Evolutionary conservation across 1,284 basidiomycete genomes (phyloP).

Genomic region (Heterobasidion annosum): DNA sequence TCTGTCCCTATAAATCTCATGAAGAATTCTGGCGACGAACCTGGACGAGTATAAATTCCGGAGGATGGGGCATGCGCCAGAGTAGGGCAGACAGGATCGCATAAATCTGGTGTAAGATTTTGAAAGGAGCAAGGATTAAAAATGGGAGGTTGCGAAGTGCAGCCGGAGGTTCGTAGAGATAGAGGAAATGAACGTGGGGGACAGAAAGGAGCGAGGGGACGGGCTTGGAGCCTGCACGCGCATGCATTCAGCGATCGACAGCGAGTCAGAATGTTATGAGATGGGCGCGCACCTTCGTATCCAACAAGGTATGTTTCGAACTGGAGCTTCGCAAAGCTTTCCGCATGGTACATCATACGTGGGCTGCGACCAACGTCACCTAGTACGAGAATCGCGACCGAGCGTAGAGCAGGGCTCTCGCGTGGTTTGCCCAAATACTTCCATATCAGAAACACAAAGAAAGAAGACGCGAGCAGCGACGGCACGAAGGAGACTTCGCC

Average conservation of each 20-base stretch:
- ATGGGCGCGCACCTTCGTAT: conserved; percentile 58
- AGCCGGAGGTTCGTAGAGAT: conserved; percentile 59
- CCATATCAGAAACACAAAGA: conserved; percentile 3
- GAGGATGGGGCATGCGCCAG: conserved; percentile 54
- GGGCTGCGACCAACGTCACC: conserved; percentile 96
- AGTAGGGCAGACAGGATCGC: conserved; percentile 58
- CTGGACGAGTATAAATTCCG: conserved; percentile 87
- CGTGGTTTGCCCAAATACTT: conserved; percentile 4
- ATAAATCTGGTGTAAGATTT: conserved; percentile 64
- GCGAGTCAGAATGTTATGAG: background rate
- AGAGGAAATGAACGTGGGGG: conserved; percentile 55
- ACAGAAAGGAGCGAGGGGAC: conserved; percentile 59
- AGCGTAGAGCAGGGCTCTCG: conserved; percentile 23
- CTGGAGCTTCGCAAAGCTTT: conserved; percentile 78
- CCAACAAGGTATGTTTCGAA: conserved; percentile 84
- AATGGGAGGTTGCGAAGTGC: conserved; percentile 60
- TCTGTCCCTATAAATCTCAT: background rate
- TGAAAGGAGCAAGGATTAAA: conserved; percentile 70
- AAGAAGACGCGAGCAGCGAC: background rate
- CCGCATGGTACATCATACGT: conserved; percentile 97
- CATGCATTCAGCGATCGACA: background rate
- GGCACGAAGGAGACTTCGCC: background rate
- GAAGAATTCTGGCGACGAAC: conserved; percentile 31
- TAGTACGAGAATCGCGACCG: conserved; percentile 62
- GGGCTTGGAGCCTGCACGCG: conserved; percentile 57